Conservation (phyloP, 2,329 filamentous ascomycete genomes). For the Phyllosticta capitalensis region DNA sequence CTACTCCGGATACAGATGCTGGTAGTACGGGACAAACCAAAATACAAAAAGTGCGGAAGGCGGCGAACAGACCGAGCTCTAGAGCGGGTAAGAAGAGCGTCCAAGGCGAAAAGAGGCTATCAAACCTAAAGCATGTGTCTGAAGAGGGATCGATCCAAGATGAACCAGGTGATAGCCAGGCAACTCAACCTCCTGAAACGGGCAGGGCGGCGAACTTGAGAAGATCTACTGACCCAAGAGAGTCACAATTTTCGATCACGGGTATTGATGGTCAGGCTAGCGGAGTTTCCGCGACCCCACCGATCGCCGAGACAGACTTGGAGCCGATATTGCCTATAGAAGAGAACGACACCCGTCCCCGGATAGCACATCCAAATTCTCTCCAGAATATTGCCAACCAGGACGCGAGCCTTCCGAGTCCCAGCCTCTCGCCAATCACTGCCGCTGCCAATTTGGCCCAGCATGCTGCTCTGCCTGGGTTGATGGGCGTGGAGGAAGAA, state of each 20-base stretch:
- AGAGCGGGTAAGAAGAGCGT: constrained; percentile 1
- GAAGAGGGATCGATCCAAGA: constrained; percentile 1
- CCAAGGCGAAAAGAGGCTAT: constrained; percentile 1
- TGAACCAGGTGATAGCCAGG: neutral
- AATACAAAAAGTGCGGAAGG: constrained; percentile 15
- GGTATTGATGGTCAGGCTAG: constrained; percentile 12
- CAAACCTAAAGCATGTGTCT: constrained; percentile 1
- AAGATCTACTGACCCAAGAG: neutral
- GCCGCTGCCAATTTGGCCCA: constrained; percentile 56
- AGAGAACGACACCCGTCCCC: neutral
- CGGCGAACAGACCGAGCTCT: constrained; percentile 15
- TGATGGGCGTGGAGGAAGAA: constrained; percentile 18
- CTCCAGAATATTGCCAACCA: constrained; percentile 66
- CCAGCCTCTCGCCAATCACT: constrained; percentile 82
- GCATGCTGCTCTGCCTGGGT: constrained; percentile 22
- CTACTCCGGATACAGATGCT: constrained; percentile 30
- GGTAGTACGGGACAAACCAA: constrained; percentile 18
- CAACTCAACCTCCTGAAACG: neutral
- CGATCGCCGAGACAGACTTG: constrained; percentile 62
- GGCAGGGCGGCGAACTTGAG: neutral
- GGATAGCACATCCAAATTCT: constrained; percentile 32
- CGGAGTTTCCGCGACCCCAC: constrained; percentile 62
- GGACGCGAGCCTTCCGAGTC: constrained; percentile 89
- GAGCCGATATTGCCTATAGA: constrained; percentile 46
- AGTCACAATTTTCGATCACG: neutral